A percentile compares a stretch with the other conserved stretches of the same genome.
Evolutionary conservation across 2,329 filamentous ascomycete species (phyloP).

Genomic region (Alternaria infectoria): DNA sequence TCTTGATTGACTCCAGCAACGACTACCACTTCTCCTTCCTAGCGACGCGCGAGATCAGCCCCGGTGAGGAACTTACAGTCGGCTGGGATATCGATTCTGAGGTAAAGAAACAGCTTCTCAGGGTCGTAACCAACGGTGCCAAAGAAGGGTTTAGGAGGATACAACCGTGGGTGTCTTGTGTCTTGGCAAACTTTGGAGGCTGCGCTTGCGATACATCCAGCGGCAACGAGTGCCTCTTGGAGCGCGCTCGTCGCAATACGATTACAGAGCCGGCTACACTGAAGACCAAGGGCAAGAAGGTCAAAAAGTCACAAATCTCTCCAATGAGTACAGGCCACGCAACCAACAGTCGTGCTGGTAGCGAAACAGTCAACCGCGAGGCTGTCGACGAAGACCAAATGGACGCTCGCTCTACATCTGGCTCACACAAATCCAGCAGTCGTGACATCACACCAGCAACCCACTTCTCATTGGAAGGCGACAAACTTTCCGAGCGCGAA

Average conservation of each 20-base stretch:
- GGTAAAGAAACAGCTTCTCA: slow-evolving; percentile 62
- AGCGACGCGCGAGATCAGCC: slow-evolving; percentile 77
- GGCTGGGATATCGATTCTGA: slow-evolving; percentile 60
- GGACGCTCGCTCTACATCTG: slow-evolving; percentile 64
- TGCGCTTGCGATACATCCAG: slow-evolving; percentile 70
- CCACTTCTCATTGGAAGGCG: slow-evolving; percentile 55
- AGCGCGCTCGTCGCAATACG: slow-evolving; percentile 43
- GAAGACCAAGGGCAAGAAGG: slow-evolving; percentile 58
- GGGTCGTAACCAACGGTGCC: slow-evolving; percentile 69
- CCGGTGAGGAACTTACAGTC: slow-evolving; percentile 72
- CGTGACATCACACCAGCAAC: slow-evolving; percentile 67
- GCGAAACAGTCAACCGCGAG: slow-evolving; percentile 59
- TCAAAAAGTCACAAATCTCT: slow-evolving; percentile 58
- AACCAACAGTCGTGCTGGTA: slow-evolving; percentile 65
- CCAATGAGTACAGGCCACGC: slow-evolving; percentile 60
- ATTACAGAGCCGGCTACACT: slow-evolving; percentile 31
- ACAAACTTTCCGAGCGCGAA: slow-evolving; percentile 66
- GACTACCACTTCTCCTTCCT: slow-evolving; percentile 91
- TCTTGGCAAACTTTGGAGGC: slow-evolving; percentile 78
- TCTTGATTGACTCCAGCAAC: slow-evolving; percentile 73
- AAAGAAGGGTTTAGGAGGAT: slow-evolving; percentile 64
- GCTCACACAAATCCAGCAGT: slow-evolving; percentile 63
- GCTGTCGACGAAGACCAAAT: slow-evolving; percentile 62
- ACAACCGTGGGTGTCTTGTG: slow-evolving; percentile 71
- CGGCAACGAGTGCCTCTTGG: slow-evolving; percentile 45